phyloP scores from a whole-genome alignment of 805 yeast genomes.

The Teunomyces pallodes region DNA sequence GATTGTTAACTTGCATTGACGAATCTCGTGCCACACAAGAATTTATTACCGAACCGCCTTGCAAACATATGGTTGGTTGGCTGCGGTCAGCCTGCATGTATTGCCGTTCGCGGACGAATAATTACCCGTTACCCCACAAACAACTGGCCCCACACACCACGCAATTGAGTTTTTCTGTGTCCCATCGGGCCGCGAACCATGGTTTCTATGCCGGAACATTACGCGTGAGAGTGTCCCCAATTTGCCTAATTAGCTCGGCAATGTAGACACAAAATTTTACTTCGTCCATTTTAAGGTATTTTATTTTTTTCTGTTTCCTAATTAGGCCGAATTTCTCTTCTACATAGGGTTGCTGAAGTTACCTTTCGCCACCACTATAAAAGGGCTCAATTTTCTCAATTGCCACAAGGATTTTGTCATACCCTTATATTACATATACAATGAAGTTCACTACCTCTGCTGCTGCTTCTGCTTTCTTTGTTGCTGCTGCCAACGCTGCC shows the following conservation, averaged over 20 bases:
- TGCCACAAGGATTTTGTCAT: not conserved
- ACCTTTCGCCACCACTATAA: not conserved
- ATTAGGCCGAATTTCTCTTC: not conserved
- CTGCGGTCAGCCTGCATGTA: not conserved
- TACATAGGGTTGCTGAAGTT: not conserved
- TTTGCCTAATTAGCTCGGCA: not conserved
- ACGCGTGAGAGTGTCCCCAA: not conserved
- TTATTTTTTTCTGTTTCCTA: slow-evolving; percentile 1
- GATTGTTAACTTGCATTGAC: not conserved
- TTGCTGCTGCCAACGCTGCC: slow-evolving; percentile 17
- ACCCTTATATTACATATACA: not conserved
- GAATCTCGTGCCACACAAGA: slow-evolving; percentile 1
- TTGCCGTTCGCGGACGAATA: no score
- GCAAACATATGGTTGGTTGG: not conserved
- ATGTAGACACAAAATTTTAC: not conserved
- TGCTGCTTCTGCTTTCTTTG: slow-evolving; percentile 14
- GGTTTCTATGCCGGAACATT: not conserved
- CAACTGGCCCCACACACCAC: slow-evolving; percentile 1
- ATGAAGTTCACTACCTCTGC: slow-evolving; percentile 19
- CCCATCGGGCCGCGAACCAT: not conserved
- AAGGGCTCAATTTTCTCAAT: slow-evolving; percentile 1
- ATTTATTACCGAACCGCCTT: not conserved
- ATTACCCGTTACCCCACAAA: not conserved
- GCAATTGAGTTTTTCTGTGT: not conserved
- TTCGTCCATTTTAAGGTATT: not conserved